Base-by-base conservation (phyloP, 2,329 filamentous ascomycete species). In the Akanthomyces dipterigenus region DNA sequence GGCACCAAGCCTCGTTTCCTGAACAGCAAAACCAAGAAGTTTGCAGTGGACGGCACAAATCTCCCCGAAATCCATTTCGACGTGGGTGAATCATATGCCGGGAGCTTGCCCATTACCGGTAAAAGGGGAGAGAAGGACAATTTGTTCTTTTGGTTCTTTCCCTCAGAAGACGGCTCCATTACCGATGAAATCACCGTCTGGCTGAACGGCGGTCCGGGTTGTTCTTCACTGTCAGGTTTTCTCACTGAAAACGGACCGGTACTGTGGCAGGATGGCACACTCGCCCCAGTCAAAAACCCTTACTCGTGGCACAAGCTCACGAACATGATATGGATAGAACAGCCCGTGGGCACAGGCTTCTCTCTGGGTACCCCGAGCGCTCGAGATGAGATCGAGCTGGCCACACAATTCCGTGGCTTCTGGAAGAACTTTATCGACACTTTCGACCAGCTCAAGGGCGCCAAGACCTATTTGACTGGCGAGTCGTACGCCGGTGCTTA, bases 201-300 rank as follows among this genome's bases (percentile, higher is more conserved):
- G 82, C 72, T 82, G 34, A 87, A 86, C 62, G 84, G 84, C 3
- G 77, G 77, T 16, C 82, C 82, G 18, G 82, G 81, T 22, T 85
- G 81, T 65, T 79, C 78, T 34, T 89, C 86, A 1, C 78, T 90
- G 8, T 81, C 86, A 65, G 89, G 88, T 6, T 76, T 93, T 1
- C 71, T 93, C 8, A 88, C 90, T 54, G 89, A 93, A 67, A 93
- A 91, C 66, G 89, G 90, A 0, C 88, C 89, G 0, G 88, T 90
- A 67, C 62, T 82, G 5, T 90, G 88, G 87, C 83, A 88, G 69
- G 79, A 84, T 12, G 90, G 90, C 40, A 93, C 88, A 0, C 82
- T 80, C 60, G 78, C 79, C 18, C 88, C 89, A 0, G 78, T 86
- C 0, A 74, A 77, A 50, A 92, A 92, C 69, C 79, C 82, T 0